Evolutionary conservation across 352 stramenopile species (phyloP), one percentile per base, ranked within the genome.

Genomic region (Pythium inflatum): DNA sequence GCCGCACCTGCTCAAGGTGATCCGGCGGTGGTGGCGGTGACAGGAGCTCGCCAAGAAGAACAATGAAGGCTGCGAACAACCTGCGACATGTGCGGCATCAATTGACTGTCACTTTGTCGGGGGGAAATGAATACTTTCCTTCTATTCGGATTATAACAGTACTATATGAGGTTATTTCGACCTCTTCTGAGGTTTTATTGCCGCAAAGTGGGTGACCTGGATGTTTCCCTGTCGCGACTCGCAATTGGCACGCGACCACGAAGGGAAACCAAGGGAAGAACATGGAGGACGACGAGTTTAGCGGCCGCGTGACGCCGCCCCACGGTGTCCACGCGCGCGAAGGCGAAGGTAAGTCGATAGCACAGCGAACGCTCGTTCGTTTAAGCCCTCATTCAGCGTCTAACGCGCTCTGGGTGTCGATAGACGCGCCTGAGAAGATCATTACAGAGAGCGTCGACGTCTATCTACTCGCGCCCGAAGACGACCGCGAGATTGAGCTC

Each of bases 391-490:
- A 50, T 16, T 55, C 40, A 27, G 24, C 27, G 33, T 56, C 24
- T 67, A 67, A 62, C 25, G 6, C 49, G 16, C 31, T 62, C 66
- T 72, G 31, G 43, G n/a, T 7, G 18, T n/a, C 14, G 8, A 33
- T 57, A 66, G 54, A 74, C 30, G 66, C 28, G 13, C 12, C 45
- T 12, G 68, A 75, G 6, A 64, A 67, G 30, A 87, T 58, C 8
- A 71, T 89, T 61, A 84, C 67, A 18, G 86, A 94, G 66, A 76
- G 59, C 55, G 80, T 94, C 57, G 82, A 90, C 63, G 86, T 92
- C 46, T 94, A 94, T 66, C 62, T 94, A 43, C 60, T 94, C 34
- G 71, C 79, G 24, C 85, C 84, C 5, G 84, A 91, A 59, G 83
- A 88, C 30, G 68, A 77, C 36, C 84, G 84, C 46, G 80, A 79